Evolutionary conservation across 1,284 basidiomycete genomes (phyloP), one percentile per base, ranked within the genome.

Genomic region (Kwoniella shivajii): DNA sequence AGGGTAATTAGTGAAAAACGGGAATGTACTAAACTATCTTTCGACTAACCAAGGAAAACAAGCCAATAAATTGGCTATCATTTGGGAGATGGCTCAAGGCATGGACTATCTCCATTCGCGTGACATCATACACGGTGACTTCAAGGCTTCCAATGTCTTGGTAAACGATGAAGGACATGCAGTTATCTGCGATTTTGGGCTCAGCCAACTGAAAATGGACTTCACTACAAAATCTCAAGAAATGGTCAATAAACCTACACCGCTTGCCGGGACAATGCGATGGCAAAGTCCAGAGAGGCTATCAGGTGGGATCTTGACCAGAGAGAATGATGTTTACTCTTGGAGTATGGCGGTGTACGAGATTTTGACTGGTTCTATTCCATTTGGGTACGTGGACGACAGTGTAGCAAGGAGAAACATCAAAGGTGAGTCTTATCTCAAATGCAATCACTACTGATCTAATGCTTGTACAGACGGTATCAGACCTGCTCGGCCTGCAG

Each of bases 281-380:
- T 90, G 88, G 88, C 85, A 85, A 66, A 82, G 88, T 4, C 88
- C 88, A 1, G 88, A 90, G 72, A 76, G 88, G 26, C 81, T 89
- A 79, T 68, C 71, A 3, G 86, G 84, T 44, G 60, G 64, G 0
- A 73, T 78, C 22, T 71, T 87, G 36, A 88, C 87, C 0, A 39
- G 37, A 22, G 51, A 50, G n/a, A 55, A 53, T 46, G 67, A 69
- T 45, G 66, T 72, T 0, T 90, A 89, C 65, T 83, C 88, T 1
- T 90, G 86, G 68, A 84, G 85, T 0, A 85, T 90, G 41, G 83
- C 81, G 42, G 87, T 86, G 60, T 79, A 86, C 26, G 88, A 90
- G 63, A 29, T 59, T 10, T 24, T 51, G 41, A 50, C 48, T 29
- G 78, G 87, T 86, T 16, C 78, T 78, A 29, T 75, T 85, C 54